Percentiles rank a stretch among this genome's conserved stretches.
phyloP scores from a whole-genome alignment of 2,329 filamentous ascomycete genomes.

The Hypoxylon sp. region DNA sequence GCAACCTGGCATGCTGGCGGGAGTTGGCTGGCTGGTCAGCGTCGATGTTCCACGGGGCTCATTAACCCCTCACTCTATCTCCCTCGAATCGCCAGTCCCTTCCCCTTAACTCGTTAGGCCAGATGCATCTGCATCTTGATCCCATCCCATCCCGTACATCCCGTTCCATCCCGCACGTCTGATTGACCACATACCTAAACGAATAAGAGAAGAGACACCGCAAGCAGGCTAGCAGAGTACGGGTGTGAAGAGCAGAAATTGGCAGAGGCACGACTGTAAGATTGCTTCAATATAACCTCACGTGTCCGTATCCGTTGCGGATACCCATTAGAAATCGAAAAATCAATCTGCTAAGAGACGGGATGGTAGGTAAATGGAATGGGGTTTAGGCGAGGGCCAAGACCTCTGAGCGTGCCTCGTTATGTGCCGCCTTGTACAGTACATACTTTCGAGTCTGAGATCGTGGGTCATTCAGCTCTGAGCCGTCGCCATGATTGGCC shows the following conservation, averaged over 20 bases:
- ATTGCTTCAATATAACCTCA: constrained; percentile 10
- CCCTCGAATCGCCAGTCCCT: neutral
- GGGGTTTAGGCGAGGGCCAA: neutral
- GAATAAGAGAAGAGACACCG: neutral
- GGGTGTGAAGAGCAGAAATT: neutral
- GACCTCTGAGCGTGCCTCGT: too few relatives aligned
- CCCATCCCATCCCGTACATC: constrained; percentile 6
- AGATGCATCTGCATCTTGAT: constrained; percentile 19
- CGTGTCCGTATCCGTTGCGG: constrained; percentile 19
- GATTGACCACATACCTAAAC: too few relatives aligned
- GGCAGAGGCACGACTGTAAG: neutral
- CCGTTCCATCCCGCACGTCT: neutral
- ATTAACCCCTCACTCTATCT: neutral
- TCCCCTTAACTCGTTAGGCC: constrained; percentile 6
- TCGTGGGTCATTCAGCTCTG: too few relatives aligned
- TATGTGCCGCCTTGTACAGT: too few relatives aligned
- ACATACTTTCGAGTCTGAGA: too few relatives aligned
- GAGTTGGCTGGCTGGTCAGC: constrained; percentile 14
- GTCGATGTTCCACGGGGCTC: constrained; percentile 14
- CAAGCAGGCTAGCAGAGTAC: too few relatives aligned
- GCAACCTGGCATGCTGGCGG: too few relatives aligned
- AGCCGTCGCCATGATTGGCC: too few relatives aligned
- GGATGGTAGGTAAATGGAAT: neutral
- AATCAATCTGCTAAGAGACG: too few relatives aligned
- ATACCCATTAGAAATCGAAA: constrained; percentile 9